phyloP scores from a whole-genome alignment of 2,329 filamentous ascomycete genomes.

The Exutisphaerella laricina region DNA sequence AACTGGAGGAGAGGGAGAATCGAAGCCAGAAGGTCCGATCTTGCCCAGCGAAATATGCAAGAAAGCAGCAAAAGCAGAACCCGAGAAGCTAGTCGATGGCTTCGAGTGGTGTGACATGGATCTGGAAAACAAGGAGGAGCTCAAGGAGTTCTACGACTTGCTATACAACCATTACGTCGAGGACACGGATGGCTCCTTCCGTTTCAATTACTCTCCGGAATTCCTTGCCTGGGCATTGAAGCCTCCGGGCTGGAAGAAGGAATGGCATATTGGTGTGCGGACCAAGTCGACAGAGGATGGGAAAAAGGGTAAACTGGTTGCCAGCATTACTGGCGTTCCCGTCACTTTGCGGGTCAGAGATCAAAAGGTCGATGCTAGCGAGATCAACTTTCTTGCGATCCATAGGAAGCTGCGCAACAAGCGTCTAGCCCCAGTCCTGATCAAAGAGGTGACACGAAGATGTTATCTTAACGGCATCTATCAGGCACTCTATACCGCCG shows the following conservation, averaged over 20 bases:
- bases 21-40: slow-evolving; percentile 73
- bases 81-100: slow-evolving; percentile 67
- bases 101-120: slow-evolving; percentile 96
- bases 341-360: slow-evolving; percentile 74
- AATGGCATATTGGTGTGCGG: slow-evolving; percentile 93
- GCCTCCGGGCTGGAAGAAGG: slow-evolving; percentile 85
- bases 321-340: slow-evolving; percentile 92
- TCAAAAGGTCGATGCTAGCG: slow-evolving; percentile 69
- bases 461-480: slow-evolving; percentile 83
- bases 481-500: slow-evolving; percentile 94
- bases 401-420: slow-evolving; percentile 97
- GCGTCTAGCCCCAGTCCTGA: slow-evolving; percentile 85
- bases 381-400: slow-evolving; percentile 97
- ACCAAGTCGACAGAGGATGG: slow-evolving; percentile 46
- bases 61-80: slow-evolving; percentile 45
- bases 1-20: slow-evolving; percentile 45
- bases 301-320: slow-evolving; percentile 79
- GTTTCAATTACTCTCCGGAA: slow-evolving; percentile 87
- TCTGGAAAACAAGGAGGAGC: slow-evolving; percentile 65
- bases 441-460: slow-evolving; percentile 93
- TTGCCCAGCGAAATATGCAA: slow-evolving; percentile 72
- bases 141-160: slow-evolving; percentile 87
- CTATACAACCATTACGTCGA: slow-evolving; percentile 94
- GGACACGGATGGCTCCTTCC: slow-evolving; percentile 93
- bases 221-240: slow-evolving; percentile 94